Percentiles rank a stretch among this genome's conserved stretches.
Evolutionary conservation across 2,329 filamentous ascomycete genomes (phyloP).

Genomic region (Colletotrichum euphorbiae): DNA sequence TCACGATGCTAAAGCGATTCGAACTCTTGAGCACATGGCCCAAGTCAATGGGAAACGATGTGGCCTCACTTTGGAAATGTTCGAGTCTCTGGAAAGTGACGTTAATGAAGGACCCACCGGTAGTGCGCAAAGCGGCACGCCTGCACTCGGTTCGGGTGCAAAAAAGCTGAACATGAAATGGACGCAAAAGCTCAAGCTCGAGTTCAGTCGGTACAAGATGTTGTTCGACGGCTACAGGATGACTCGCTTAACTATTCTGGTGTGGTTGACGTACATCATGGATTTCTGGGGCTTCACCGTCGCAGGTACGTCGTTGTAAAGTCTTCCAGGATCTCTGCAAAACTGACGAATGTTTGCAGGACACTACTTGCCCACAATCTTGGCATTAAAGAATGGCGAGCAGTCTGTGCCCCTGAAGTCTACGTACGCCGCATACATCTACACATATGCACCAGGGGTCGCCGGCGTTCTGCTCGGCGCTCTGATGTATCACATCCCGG

Average conservation of each 20-base stretch:
- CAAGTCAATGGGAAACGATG: slow-evolving; percentile 56
- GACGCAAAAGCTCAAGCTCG: slow-evolving; percentile 11
- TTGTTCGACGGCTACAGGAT: slow-evolving; percentile 49
- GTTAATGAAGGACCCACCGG: slow-evolving; percentile 29
- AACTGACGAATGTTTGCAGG: slow-evolving; percentile 40
- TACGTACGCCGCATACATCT: slow-evolving; percentile 65
- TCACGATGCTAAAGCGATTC: slow-evolving; percentile 62
- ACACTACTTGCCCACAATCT: slow-evolving; percentile 60
- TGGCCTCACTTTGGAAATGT: slow-evolving; percentile 18
- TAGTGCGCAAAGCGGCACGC: slow-evolving; percentile 39
- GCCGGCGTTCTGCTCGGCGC: slow-evolving; percentile 62
- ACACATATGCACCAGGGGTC: slow-evolving; percentile 65
- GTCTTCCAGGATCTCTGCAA: accelerated
- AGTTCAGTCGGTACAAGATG: slow-evolving; percentile 46
- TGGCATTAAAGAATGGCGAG: slow-evolving; percentile 63
- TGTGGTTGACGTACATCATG: slow-evolving; percentile 54
- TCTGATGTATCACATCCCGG: slow-evolving; percentile 57
- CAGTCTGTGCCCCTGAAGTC: slow-evolving; percentile 55
- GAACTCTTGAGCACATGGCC: slow-evolving; percentile 66
- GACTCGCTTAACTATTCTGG: slow-evolving; percentile 50
- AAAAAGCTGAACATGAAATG: slow-evolving; percentile 40
- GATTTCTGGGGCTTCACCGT: slow-evolving; percentile 55
- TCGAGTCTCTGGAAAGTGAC: slow-evolving; percentile 41
- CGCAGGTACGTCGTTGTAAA: slow-evolving; percentile 44
- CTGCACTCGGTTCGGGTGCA: slow-evolving; percentile 30